phyloP scores from a whole-genome alignment of 1,284 basidiomycete species.

The Papiliotrema flavescens region DNA sequence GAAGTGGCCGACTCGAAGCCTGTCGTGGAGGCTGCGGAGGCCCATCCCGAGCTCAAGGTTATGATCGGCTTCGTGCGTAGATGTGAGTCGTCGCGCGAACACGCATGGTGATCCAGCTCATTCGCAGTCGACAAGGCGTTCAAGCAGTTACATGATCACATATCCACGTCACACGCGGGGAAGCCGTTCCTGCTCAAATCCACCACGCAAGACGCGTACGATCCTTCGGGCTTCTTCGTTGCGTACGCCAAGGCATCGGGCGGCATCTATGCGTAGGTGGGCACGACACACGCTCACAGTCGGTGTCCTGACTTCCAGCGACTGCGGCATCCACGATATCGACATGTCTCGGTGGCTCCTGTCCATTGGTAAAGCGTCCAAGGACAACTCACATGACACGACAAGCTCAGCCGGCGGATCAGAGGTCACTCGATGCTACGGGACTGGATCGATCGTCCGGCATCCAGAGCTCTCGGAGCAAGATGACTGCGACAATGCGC shows the following conservation, averaged over 20 bases:
- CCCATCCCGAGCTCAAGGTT: conserved; percentile 12
- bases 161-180: conserved; percentile 3
- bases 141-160: conserved; percentile 3
- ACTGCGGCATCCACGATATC: conserved; percentile 26
- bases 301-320: conserved; percentile 2
- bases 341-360: conserved; percentile 16
- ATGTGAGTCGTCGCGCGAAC: conserved; percentile 3
- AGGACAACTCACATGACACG: neutral
- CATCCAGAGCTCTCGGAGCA: conserved; percentile 18
- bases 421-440: neutral
- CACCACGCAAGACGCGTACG: conserved; percentile 15
- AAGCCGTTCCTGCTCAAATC: conserved; percentile 15
- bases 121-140: neutral
- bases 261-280: conserved; percentile 11
- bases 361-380: neutral
- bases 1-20: conserved; percentile 19
- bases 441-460: conserved; percentile 14
- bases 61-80: conserved; percentile 12
- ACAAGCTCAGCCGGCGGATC: neutral
- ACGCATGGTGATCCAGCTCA: neutral
- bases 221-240: conserved; percentile 8
- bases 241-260: conserved; percentile 16
- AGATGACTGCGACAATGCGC: conserved; percentile 22
- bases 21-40: conserved; percentile 18
- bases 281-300: neutral